Evolutionary conservation across 371 early-diverging fungal genomes (phyloP).

Genomic region (Mortierella sp.): DNA sequence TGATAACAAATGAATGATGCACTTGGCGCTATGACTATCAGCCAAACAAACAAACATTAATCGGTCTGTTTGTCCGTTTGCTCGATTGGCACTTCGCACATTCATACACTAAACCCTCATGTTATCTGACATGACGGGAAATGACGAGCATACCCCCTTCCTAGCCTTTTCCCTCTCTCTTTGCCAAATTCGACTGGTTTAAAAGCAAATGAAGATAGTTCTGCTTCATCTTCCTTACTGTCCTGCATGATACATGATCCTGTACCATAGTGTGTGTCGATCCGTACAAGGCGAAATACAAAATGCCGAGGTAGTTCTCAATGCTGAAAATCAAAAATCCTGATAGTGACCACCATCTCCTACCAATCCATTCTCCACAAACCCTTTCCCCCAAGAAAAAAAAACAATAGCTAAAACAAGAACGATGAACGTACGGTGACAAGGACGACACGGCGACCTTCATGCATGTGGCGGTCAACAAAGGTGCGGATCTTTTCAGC

Average conservation of each 20-base stretch:
- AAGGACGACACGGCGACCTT: constrained; percentile 79
- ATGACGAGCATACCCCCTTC: constrained; percentile 16
- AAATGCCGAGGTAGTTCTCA: neutral
- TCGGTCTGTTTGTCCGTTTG: constrained; percentile 26
- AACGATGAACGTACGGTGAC: constrained; percentile 74
- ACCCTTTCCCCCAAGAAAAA: neutral
- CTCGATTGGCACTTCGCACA: neutral
- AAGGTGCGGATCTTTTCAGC: constrained; percentile 76
- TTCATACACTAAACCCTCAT: neutral
- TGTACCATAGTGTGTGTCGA: neutral
- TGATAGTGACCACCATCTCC: neutral
- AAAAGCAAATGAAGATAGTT: neutral
- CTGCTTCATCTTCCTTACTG: neutral
- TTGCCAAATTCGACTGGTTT: neutral
- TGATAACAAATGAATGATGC: neutral
- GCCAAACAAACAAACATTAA: neutral
- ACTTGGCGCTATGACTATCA: neutral
- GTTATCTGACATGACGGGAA: constrained; percentile 15
- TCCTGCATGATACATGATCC: constrained; percentile 4
- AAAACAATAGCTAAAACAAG: neutral
- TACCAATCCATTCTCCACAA: neutral
- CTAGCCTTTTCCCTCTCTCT: neutral
- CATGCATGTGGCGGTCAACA: constrained; percentile 72
- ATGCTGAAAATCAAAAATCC: neutral
- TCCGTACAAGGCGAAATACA: neutral